Evolutionary conservation across 495 filamentous ascomycete genomes (phyloP).

Genomic region (Xylaria cubensis): DNA sequence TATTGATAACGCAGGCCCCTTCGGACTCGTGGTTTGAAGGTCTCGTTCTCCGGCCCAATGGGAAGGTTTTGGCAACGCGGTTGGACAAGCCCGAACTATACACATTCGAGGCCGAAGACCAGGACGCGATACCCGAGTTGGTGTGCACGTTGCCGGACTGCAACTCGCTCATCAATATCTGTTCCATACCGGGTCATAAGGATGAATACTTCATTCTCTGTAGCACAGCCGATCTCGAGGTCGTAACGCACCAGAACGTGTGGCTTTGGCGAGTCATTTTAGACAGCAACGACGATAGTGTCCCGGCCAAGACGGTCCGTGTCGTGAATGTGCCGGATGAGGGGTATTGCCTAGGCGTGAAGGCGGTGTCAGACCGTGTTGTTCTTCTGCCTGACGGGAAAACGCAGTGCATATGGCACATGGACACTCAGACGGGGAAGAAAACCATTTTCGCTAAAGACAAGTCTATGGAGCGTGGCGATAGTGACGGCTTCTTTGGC

Average conservation of each 20-base stretch:
- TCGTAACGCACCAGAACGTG: slow-evolving; percentile 29
- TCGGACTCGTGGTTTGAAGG: slow-evolving; percentile 43
- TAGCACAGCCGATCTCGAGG: slow-evolving; percentile 32
- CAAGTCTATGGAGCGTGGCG: slow-evolving; percentile 34
- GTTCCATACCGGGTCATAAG: slow-evolving; percentile 31
- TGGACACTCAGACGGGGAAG: slow-evolving; percentile 37
- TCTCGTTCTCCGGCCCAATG: slow-evolving; percentile 39
- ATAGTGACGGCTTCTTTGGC: slow-evolving; percentile 35
- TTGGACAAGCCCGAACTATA: slow-evolving; percentile 41
- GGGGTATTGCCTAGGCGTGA: slow-evolving; percentile 34
- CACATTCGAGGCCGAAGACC: slow-evolving; percentile 39
- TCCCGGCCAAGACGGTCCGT: slow-evolving; percentile 32
- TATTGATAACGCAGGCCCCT: slow-evolving; percentile 41
- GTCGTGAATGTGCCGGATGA: slow-evolving; percentile 29
- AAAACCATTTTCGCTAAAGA: slow-evolving; percentile 29
- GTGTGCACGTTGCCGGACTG: slow-evolving; percentile 37
- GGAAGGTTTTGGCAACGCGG: slow-evolving; percentile 38
- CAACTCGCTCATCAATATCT: slow-evolving; percentile 38
- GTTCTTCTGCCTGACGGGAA: slow-evolving; percentile 36
- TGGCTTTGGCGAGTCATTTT: slow-evolving; percentile 41
- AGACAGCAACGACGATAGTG: slow-evolving; percentile 31
- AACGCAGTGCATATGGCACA: slow-evolving; percentile 35
- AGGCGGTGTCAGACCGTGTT: slow-evolving; percentile 32
- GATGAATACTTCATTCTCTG: slow-evolving; percentile 39
- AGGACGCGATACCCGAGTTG: slow-evolving; percentile 31